A percentile compares a stretch with the other conserved stretches of the same genome.
These are phyloP conservation scores for Moesziomyces globuligerus DNA, from an alignment of 1,284 basidiomycete genomes.

Conservation along the genomic window DNA sequence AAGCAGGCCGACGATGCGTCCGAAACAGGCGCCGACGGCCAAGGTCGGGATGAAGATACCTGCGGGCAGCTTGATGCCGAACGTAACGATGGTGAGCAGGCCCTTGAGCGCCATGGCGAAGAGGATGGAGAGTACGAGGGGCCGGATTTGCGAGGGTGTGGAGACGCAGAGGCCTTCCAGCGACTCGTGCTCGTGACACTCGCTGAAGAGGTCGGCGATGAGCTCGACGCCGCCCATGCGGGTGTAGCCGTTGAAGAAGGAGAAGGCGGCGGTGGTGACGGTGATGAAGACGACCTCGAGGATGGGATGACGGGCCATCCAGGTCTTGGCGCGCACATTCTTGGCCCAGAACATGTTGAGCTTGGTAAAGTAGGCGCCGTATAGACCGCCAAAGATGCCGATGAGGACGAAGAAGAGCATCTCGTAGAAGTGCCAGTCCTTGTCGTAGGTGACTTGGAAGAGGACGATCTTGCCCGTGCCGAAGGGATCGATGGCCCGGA, in stretches of 20 bases:
- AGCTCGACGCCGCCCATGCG: slow-evolving; percentile 95
- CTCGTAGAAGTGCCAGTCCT: slow-evolving; percentile 90
- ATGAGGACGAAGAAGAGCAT: slow-evolving; percentile 80
- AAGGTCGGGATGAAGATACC: slow-evolving; percentile 97
- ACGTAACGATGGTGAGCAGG: slow-evolving; percentile 87
- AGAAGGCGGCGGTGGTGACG: slow-evolving; percentile 71
- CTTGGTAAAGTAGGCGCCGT: slow-evolving; percentile 92
- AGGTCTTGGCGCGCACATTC: slow-evolving; percentile 59
- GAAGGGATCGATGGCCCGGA: slow-evolving; percentile 86
- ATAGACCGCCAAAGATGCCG: slow-evolving; percentile 79
- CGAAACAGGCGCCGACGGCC: slow-evolving; percentile 92
- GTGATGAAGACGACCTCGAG: slow-evolving; percentile 84
- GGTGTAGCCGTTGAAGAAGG: slow-evolving; percentile 89
- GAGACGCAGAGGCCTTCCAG: slow-evolving; percentile 78
- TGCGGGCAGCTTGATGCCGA: slow-evolving; percentile 79
- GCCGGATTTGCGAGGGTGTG: slow-evolving; percentile 75
- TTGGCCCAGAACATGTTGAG: slow-evolving; percentile 82
- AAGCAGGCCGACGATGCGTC: slow-evolving; percentile 84
- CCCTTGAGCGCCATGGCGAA: slow-evolving; percentile 72
- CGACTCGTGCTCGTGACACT: slow-evolving; percentile 72
- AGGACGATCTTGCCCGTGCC: slow-evolving; percentile 72
- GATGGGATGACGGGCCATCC: slow-evolving; percentile 75
- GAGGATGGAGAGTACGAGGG: slow-evolving; percentile 76
- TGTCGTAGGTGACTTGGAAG: slow-evolving; percentile 87
- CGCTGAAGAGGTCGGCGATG: slow-evolving; percentile 71